Evolutionary conservation across 1,284 basidiomycete species (phyloP), one percentile per base, ranked within the genome.

Genomic region (Microbotryum scabiosae): DNA sequence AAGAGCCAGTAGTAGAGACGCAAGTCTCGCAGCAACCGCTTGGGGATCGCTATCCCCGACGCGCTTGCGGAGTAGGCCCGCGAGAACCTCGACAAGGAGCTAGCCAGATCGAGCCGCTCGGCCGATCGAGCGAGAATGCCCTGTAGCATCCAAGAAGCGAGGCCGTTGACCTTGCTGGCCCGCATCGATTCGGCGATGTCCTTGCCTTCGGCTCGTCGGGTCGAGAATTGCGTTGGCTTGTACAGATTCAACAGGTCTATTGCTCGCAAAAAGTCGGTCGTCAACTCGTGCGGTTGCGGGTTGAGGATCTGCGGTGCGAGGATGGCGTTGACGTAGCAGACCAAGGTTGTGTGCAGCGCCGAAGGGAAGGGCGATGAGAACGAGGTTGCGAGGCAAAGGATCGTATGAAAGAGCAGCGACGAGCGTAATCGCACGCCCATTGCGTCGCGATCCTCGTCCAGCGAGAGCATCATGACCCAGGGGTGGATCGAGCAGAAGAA

Each of bases 401-500:
- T 67, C n/a, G 61, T 62, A 48, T 66, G 65, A 43, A 66, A 66
- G 4, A 66, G 62, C 30, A 66, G 60, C 5, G 62, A 26, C n/a
- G 57, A 60, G 7, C 55, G 51, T 6, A 18, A 18, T 7, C 65
- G 62, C 3, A 64, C 62, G 5, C n/a, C 44, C 48, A 63, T 54
- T 2, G 67, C 65, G 44, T 69, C 52, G 21, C 67, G 65, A 45
- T 69, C 67, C 1, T 62, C 61, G 44, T 67, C 61, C 46, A 69
- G 56, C 2, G 60, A 62, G 54, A 69, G 61, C 57, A 67, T 69
- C 67, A 69, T 69, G 20, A 67, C 41, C 67, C 67, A 69, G 2
- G 65, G 65, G 16, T 69, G 67, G 12, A 69, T 57, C 28, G 59
- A 61, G 10, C 53, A 44, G 55, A 69, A 69, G 67, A 64, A 67